Conservation (phyloP, 345 rosid genomes). For the Euphorbia peplus region DNA sequence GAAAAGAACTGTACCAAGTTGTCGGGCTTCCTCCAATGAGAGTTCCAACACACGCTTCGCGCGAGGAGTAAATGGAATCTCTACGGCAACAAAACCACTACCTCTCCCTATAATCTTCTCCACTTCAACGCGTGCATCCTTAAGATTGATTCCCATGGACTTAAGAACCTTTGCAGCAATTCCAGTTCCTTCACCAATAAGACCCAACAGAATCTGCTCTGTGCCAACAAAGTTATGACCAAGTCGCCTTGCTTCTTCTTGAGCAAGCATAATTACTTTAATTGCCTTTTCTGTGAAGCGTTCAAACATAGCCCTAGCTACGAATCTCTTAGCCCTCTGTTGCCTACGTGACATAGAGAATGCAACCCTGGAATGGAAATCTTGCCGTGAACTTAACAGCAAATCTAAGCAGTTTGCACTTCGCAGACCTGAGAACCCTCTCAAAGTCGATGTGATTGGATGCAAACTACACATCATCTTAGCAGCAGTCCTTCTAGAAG, state of each 20-base stretch:
- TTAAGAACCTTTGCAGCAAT: constrained; percentile 95
- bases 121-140: constrained; percentile 94
- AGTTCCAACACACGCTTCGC: constrained; percentile 95
- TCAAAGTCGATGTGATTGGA: constrained; percentile 40
- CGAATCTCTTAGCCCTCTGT: constrained; percentile 46
- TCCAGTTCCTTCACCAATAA: constrained; percentile 93
- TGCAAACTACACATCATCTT: constrained; percentile 45
- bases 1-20: constrained; percentile 51
- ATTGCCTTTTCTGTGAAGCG: constrained; percentile 93
- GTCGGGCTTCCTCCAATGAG: constrained; percentile 91
- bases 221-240: constrained; percentile 99
- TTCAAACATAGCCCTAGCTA: constrained; percentile 82
- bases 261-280: constrained; percentile 93
- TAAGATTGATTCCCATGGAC: constrained; percentile 94
- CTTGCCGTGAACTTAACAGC: constrained; percentile 33
- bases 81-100: constrained; percentile 93
- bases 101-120: constrained; percentile 97
- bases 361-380: constrained; percentile 47
- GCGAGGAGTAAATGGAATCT: constrained; percentile 96
- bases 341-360: constrained; percentile 35
- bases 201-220: constrained; percentile 84
- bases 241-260: constrained; percentile 93
- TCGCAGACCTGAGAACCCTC: constrained; percentile 55
- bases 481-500: constrained; percentile 32
- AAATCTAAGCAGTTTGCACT: constrained; percentile 46